Percentiles rank a stretch among this genome's conserved stretches.
These are phyloP conservation scores for Heliamphora pulchella DNA, from an alignment of 179 eudicot species.

Conservation along the genomic window DNA sequence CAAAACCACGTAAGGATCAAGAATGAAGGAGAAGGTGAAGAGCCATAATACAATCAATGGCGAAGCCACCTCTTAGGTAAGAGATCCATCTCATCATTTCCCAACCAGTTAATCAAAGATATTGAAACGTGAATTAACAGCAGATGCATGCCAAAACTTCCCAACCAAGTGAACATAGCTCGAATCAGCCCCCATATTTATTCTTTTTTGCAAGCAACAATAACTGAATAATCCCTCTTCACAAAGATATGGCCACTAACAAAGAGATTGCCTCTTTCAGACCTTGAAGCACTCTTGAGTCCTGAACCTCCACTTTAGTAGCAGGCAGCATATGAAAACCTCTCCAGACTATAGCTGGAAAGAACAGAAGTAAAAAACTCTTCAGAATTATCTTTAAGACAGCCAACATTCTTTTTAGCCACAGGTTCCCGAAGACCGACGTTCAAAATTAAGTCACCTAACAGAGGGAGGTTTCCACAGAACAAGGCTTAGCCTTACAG, in stretches of 20 bases:
- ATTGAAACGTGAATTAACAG: not conserved
- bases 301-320: too few relatives aligned
- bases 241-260: not conserved
- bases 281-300: not conserved
- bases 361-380: too few relatives aligned
- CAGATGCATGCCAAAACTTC: not conserved
- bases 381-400: too few relatives aligned
- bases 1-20: not conserved
- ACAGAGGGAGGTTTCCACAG: too few relatives aligned
- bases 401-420: too few relatives aligned
- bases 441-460: too few relatives aligned
- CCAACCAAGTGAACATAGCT: not conserved
- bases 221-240: not conserved
- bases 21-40: not conserved
- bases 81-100: not conserved
- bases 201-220: not conserved
- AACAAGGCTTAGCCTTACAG: too few relatives aligned
- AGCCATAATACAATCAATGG: not conserved
- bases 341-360: too few relatives aligned
- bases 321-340: too few relatives aligned
- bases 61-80: not conserved
- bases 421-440: too few relatives aligned
- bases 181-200: not conserved
- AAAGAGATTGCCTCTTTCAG: not conserved
- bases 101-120: not conserved